phyloP scores from a whole-genome alignment of 2,329 filamentous ascomycete species.

The Lachnellula cervina region DNA sequence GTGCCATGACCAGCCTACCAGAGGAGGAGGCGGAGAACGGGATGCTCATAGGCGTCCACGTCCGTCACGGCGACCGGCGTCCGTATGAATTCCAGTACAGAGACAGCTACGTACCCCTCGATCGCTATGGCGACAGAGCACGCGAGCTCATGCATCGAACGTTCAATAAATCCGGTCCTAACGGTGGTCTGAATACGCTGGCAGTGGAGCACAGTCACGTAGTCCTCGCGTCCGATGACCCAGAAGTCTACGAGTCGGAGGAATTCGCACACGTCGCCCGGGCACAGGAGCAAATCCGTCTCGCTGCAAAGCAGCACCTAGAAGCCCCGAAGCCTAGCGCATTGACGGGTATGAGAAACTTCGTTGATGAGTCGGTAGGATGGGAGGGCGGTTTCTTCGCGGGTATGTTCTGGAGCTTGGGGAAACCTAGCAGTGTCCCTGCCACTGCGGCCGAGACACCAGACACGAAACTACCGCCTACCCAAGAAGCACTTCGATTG shows the following conservation, averaged over 20 bases:
- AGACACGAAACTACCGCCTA: constrained; percentile 33
- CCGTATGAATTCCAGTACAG: constrained; percentile 73
- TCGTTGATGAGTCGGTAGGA: constrained; percentile 71
- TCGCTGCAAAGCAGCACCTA: constrained; percentile 60
- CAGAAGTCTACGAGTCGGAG: constrained; percentile 61
- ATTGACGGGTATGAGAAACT: constrained; percentile 52
- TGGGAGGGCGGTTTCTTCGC: constrained; percentile 88
- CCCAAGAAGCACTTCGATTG: constrained; percentile 53
- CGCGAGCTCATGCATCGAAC: constrained; percentile 48
- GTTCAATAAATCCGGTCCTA: constrained; percentile 37
- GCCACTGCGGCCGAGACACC: constrained; percentile 31
- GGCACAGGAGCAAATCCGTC: constrained; percentile 71
- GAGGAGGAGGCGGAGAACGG: constrained; percentile 42
- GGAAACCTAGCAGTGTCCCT: constrained; percentile 35
- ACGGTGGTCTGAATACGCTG: constrained; percentile 33
- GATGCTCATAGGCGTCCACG: constrained; percentile 64
- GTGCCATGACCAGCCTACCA: constrained; percentile 38
- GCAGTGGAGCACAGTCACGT: constrained; percentile 42
- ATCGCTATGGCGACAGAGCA: constrained; percentile 60
- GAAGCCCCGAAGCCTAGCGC: constrained; percentile 28
- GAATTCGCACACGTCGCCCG: constrained; percentile 56
- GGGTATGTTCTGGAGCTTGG: constrained; percentile 76
- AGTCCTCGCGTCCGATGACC: constrained; percentile 76
- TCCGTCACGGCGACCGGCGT: constrained; percentile 75
- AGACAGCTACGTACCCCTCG: constrained; percentile 71